Evolutionary conservation across 75 land plant species (phyloP), one percentile per base, ranked within the genome.

Genomic region (Chamaecyparis obtusa): DNA sequence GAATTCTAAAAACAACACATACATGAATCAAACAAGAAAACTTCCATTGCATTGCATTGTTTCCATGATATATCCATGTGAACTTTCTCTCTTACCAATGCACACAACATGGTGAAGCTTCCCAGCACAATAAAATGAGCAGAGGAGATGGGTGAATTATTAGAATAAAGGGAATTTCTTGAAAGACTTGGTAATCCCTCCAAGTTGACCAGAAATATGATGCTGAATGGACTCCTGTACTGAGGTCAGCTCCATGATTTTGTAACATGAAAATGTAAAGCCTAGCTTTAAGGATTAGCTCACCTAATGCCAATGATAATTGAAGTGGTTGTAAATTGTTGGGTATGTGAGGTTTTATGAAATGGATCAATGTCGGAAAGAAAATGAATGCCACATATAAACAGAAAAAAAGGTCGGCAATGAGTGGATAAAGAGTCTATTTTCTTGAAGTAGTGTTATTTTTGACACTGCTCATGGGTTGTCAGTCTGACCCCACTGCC

Each of bases 281-380:
- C 27, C 5, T 17, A 4, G 24, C 21, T 64, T 64, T 2, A 21
- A 5, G 69, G 30, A 64, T 64, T 64, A 64, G 69, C 9, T 64
- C 69, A 64, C 69, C 69, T 64, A 74, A 74, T 74, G 36, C 14
- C 36, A 9, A 74, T 74, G 76, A 74, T 74, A 74, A 74, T 30
- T 32, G 76, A 30, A 74, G 33, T 3, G 36, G 76, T 74, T 74
- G 16, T 32, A 32, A 74, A 32, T 74, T 30, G 36, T 74, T 30
- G 76, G 76, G 76, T 32, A 74, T 74, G 76, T 33, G 69, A 24
- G 36, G 33, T 74, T 74, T 74, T 74, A 33, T 32, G 76, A 33
- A 13, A 74, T 3, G 37, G 76, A 74, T 74, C 76, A 74, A 32
- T 74, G 84, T 44, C 84, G 88, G 87, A 4, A 15, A 64, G 1